phyloP scores from a whole-genome alignment of 148 eudicot genomes.

The Drosera capensis region DNA sequence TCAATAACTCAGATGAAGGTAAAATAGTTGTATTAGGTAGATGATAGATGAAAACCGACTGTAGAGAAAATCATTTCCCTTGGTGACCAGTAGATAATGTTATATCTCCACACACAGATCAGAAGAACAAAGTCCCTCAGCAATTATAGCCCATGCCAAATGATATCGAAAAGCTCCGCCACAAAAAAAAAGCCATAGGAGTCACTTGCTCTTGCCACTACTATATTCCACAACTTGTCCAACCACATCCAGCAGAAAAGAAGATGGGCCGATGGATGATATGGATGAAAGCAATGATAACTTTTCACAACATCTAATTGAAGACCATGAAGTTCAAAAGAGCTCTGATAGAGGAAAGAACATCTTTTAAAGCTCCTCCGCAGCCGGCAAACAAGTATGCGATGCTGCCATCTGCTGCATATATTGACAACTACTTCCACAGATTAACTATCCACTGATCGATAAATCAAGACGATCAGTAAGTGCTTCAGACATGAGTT shows the following conservation, averaged over 20 bases:
- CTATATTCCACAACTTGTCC: conserved; percentile 21
- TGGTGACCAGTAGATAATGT: conserved; percentile 22
- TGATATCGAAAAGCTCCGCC: conserved; percentile 15
- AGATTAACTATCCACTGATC: too few species aligned
- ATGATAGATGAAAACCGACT: conserved; percentile 23
- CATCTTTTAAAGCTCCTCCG: conserved; percentile 26
- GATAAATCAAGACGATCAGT: too few species aligned
- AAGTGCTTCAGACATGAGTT: too few species aligned
- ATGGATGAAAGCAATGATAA: conserved; percentile 7
- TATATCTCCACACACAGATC: conserved; percentile 33
- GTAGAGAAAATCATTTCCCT: conserved; percentile 25
- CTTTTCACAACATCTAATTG: conserved; percentile 13
- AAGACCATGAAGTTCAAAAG: conserved; percentile 11
- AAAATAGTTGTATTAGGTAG: conserved; percentile 12
- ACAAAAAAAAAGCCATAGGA: conserved; percentile 25
- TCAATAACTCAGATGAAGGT: conserved; percentile 23
- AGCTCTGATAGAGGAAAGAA: conserved; percentile 11
- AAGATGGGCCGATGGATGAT: conserved; percentile 16
- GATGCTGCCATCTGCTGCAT: conserved; percentile 7
- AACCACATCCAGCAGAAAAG: conserved; percentile 20
- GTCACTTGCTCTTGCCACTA: conserved; percentile 23
- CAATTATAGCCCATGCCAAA: conserved; percentile 22
- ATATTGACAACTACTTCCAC: not conserved
- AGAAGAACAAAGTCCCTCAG: conserved; percentile 31
- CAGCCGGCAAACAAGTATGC: conserved; percentile 11